Base-by-base conservation (phyloP, 768 basidiomycete genomes). In the Lactarius akahatsu region DNA sequence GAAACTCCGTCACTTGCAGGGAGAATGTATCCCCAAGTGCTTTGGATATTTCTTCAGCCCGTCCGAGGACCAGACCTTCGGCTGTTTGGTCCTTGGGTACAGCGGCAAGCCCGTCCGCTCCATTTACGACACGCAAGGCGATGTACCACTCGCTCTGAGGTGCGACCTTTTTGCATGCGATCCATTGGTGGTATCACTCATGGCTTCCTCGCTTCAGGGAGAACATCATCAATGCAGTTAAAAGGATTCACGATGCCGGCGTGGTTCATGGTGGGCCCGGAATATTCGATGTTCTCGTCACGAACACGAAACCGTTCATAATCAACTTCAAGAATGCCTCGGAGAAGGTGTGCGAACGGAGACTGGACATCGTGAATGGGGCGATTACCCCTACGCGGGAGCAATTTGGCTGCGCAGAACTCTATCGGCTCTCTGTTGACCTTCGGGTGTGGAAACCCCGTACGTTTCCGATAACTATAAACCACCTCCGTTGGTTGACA, bases 81-180 rank as follows among this genome's bases (percentile, higher is more conserved):
- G 59, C 8, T 65, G 64, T 20, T 45, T 65, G 10, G 23, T 65
- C 18, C 50, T 65, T 15, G 64, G 55, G 54, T 65, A 65, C 43
- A 60, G 64, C 41, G 64, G 64, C 4, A 65, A 56, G 59, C 58
- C 64, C 8, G 43, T 65, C 10, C 64, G 64, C 55, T 65, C 64
- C 4, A 26, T 45, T 40, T 65, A 65, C 23, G 64, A 65, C 28
- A 16, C 16, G n/a, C 64, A 41, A 36, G 30, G 26, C 18, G 64
- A 65, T 20, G 18, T 55, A 18, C 64, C 64, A 16, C 43, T 34
- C 28, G 15, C 40, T 16, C 40, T 65, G 64, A 65, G 64, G 64
- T 65, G 32, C 23, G 3, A 2, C 32, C 23, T n/a, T 41, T 18
- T 10, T 8, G 13, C 1, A 9, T 7, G 41, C 55, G 9, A 4